Base-by-base conservation (phyloP, 805 yeast species). In the Kluyveromyces starmeri region DNA sequence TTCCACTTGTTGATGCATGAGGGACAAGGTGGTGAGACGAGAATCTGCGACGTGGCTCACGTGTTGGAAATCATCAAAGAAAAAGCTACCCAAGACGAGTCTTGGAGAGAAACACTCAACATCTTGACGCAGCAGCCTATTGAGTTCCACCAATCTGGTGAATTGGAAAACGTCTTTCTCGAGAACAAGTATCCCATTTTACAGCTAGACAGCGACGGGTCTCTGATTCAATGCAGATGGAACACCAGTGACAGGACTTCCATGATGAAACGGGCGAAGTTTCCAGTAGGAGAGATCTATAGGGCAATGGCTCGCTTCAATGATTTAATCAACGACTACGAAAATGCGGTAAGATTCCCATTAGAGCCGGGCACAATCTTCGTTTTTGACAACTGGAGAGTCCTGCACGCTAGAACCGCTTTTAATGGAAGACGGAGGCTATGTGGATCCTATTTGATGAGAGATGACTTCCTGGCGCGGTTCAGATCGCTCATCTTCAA, bases 91-190 rank as follows among this genome's bases (percentile, higher is more conserved):
- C 69, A 67, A 36, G 67, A 69, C 34, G 24, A 14, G 13, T 20
- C 32, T 12, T 39, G 42, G 42, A 20, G 30, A 20, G 24, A 21
- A 9, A 30, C 39, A 6, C 78, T 61, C 49, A 66, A 71, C 20
- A 43, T 73, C 7, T 61, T 78, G 33, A 60, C 73, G 7, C 53
- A 52, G 12, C 57, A 68, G 14, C 71, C 73, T 4, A 58, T 79
- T 13, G 77, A 78, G n/a, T 81, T 82, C 15, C 85, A 78, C 48
- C 71, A 79, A n/a, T 79, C 83, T 5, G 86, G 86, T 16, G 84
- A 78, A 47, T 77, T 69, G 28, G 64, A 58, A 46, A 78, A 68
- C 68, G 79, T 44, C 73, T 77, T 32, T 76, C 70, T 46, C 78
- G 83, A 2, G 17, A 20, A 33, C 24, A 62, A 75, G 3, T 71